Percentiles rank a stretch among this genome's conserved stretches.
phyloP scores from a whole-genome alignment of 2,329 filamentous ascomycete genomes.

The Botryotinia narcissicola region DNA sequence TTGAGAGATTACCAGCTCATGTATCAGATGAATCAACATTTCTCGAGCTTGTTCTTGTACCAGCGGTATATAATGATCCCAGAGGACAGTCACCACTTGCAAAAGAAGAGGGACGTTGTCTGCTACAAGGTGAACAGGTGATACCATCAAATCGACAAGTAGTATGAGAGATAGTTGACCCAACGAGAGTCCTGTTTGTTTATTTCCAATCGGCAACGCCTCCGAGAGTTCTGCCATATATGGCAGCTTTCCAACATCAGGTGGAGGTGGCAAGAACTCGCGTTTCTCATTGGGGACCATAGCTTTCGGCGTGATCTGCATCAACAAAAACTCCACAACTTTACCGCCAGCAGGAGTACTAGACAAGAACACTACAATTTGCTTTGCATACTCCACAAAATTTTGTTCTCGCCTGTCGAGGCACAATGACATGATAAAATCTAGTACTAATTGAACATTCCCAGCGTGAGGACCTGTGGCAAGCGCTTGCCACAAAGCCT shows the following conservation, averaged over 20 bases:
- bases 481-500: conserved; percentile 94
- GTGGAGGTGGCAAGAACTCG: conserved; percentile 64
- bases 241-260: conserved; percentile 72
- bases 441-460: conserved; percentile 89
- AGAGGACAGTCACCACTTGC: conserved; percentile 88
- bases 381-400: conserved; percentile 96
- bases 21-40: conserved; percentile 96
- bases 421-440: conserved; percentile 94
- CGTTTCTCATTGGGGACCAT: conserved; percentile 92
- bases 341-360: conserved; percentile 82
- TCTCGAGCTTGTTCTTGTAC: conserved; percentile 96
- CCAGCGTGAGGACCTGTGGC: conserved; percentile 89
- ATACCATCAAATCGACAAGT: conserved; percentile 93
- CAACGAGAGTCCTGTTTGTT: conserved; percentile 85
- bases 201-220: conserved; percentile 82
- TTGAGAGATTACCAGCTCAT: conserved; percentile 81
- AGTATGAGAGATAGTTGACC: conserved; percentile 92
- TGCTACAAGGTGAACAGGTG: conserved; percentile 74
- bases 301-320: conserved; percentile 90
- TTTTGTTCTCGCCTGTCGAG: conserved; percentile 94
- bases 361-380: conserved; percentile 94
- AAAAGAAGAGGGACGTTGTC: conserved; percentile 83
- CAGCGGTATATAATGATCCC: conserved; percentile 94
- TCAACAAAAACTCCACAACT: conserved; percentile 87
- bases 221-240: conserved; percentile 85